These are phyloP conservation scores for Phytophthora tubulina DNA, from an alignment of 352 stramenopile genomes.

Conservation along the genomic window DNA sequence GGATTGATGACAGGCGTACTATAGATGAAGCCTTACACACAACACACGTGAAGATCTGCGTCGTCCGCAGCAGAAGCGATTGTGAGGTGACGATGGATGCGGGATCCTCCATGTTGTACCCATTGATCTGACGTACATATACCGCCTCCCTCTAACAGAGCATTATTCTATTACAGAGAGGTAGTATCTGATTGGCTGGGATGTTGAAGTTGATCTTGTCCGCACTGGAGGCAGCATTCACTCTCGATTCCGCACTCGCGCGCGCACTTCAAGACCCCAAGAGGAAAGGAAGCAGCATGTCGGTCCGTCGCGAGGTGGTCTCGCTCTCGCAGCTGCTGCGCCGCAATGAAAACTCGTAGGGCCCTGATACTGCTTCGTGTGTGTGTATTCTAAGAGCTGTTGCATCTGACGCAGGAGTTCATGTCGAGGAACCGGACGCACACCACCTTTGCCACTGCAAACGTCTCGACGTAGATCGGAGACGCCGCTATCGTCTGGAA, in stretches of 20 bases:
- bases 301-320: conserved; percentile 72
- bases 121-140: conserved; percentile 6
- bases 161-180: conserved; percentile 10
- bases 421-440: conserved; percentile 15
- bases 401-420: conserved; percentile 14
- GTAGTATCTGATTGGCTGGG: conserved; percentile 13
- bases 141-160: conserved; percentile 13
- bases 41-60: not conserved
- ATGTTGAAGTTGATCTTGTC: conserved; percentile 42
- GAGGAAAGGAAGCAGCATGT: conserved; percentile 47
- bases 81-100: not conserved
- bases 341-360: conserved; percentile 50
- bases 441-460: conserved; percentile 37
- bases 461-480: conserved; percentile 26
- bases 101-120: conserved; percentile 4
- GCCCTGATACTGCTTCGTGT: not conserved
- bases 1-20: not conserved
- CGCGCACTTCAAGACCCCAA: conserved; percentile 3
- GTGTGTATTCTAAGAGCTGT: not conserved
- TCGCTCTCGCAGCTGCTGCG: conserved; percentile 80
- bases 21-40: not conserved
- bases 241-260: conserved; percentile 43
- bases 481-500: not conserved
- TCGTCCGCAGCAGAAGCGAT: not conserved
- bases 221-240: conserved; percentile 19